These are phyloP conservation scores for Goffeauzyma gilvescens DNA, from an alignment of 768 basidiomycete species.

Conservation along the genomic window DNA sequence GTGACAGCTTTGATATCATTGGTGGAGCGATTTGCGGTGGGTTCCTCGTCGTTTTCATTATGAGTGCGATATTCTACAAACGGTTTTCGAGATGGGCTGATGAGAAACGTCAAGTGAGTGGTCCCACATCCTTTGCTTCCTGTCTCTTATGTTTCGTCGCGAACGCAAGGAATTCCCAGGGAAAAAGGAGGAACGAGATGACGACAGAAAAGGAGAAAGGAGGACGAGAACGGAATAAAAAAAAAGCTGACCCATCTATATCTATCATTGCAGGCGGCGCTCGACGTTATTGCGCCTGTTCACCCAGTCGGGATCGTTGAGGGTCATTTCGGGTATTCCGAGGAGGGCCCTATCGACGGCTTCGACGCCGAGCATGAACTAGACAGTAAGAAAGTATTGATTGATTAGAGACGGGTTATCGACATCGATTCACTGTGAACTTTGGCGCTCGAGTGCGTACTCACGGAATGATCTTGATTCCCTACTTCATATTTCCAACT, in stretches of 20 bases:
- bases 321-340: conserved; percentile 24
- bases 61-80: too few relatives aligned
- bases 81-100: too few relatives aligned
- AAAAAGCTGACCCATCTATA: too few relatives aligned
- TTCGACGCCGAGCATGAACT: conserved; percentile 33
- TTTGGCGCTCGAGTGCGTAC: neutral
- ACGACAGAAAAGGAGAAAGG: too few relatives aligned
- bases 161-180: too few relatives aligned
- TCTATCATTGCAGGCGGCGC: conserved; percentile 8
- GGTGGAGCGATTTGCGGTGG: conserved; percentile 6
- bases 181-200: too few relatives aligned
- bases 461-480: conserved; percentile 24
- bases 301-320: conserved; percentile 28
- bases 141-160: too few relatives aligned
- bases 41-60: conserved; percentile 7
- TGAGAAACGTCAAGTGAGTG: too few relatives aligned
- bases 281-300: conserved; percentile 28
- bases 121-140: too few relatives aligned
- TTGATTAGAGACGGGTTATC: neutral
- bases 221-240: too few relatives aligned
- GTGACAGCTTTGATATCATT: conserved; percentile 6
- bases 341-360: conserved; percentile 28
- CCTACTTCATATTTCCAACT: conserved; percentile 24
- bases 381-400: neutral
- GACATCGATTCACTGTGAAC: neutral